A percentile compares a stretch with the other conserved stretches of the same genome.
Conservation (phyloP, 345 rosid species). For the Syzygium oleosum region DNA sequence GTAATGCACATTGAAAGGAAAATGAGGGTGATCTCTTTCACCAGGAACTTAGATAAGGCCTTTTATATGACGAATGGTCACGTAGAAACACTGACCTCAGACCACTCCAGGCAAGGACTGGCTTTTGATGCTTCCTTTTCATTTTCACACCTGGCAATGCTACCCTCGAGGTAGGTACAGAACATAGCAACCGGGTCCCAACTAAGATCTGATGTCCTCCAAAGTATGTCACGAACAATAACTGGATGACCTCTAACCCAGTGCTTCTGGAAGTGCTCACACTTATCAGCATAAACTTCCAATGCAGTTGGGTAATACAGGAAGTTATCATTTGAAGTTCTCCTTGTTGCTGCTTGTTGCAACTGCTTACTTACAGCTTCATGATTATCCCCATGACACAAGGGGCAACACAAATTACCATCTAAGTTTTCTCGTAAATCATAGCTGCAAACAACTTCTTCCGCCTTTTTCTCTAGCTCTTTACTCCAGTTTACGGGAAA, state of each 20-base stretch:
- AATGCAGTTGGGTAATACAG: slow-evolving; percentile 46
- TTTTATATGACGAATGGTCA: not conserved
- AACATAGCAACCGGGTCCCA: slow-evolving; percentile 93
- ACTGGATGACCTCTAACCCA: slow-evolving; percentile 96
- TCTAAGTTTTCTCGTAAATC: slow-evolving; percentile 73
- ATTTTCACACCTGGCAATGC: slow-evolving; percentile 26
- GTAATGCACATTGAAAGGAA: not conserved
- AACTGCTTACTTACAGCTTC: slow-evolving; percentile 37
- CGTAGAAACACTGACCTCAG: slow-evolving; percentile 67
- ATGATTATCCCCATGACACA: slow-evolving; percentile 44
- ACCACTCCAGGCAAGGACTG: slow-evolving; percentile 58
- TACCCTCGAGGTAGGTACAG: slow-evolving; percentile 67
- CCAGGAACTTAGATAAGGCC: not conserved
- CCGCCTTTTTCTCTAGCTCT: slow-evolving; percentile 74
- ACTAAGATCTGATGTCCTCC: slow-evolving; percentile 34
- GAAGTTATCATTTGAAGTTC: slow-evolving; percentile 55
- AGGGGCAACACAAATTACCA: slow-evolving; percentile 43
- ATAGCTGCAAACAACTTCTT: slow-evolving; percentile 81
- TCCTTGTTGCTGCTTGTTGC: slow-evolving; percentile 63
- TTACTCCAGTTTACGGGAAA: slow-evolving; percentile 47
- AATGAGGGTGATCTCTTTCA: not conserved
- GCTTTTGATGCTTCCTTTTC: slow-evolving; percentile 18
- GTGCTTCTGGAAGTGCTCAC: slow-evolving; percentile 91
- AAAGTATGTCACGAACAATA: slow-evolving; percentile 62
- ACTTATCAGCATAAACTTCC: slow-evolving; percentile 53